Percentiles rank a stretch among this genome's conserved stretches.
Conservation (phyloP, 2,329 filamentous ascomycete genomes). For the Mariannaea sp. region DNA sequence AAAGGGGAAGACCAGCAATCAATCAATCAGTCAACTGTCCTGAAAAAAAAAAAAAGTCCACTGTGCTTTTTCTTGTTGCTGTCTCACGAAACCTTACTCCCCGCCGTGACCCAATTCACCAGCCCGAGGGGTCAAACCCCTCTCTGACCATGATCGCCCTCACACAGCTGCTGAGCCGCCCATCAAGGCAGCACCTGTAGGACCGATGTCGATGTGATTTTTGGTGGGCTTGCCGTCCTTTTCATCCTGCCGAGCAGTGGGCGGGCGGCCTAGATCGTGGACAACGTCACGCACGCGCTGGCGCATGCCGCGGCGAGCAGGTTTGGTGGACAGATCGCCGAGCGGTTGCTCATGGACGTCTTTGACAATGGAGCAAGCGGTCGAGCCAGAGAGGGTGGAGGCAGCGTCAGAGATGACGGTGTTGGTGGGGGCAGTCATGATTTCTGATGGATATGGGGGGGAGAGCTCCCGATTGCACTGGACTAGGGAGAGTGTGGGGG, state of each 20-base stretch:
- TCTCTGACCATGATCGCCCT: neutral
- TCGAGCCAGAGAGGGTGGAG: conserved; percentile 40
- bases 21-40: too few relatives aligned
- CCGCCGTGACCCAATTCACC: too few relatives aligned
- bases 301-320: conserved; percentile 35
- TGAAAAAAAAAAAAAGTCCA: too few relatives aligned
- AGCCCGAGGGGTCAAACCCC: too few relatives aligned
- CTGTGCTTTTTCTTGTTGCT: too few relatives aligned
- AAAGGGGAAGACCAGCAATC: too few relatives aligned
- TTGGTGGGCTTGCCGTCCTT: conserved; percentile 39
- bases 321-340: conserved; percentile 12
- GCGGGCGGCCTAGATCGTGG: conserved; percentile 41
- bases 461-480: too few relatives aligned
- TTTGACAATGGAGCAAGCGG: conserved; percentile 38
- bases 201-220: conserved; percentile 38
- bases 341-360: conserved; percentile 26
- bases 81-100: too few relatives aligned
- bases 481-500: too few relatives aligned
- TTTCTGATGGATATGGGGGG: conserved; percentile 1
- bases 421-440: conserved; percentile 30
- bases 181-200: conserved; percentile 34
- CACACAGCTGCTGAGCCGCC: conserved; percentile 28
- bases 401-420: conserved; percentile 38
- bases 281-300: conserved; percentile 43
- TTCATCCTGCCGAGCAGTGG: conserved; percentile 40